Evolutionary conservation across 805 yeast genomes (phyloP), one percentile per base, ranked within the genome.

Genomic region (Debaryomyces castellii): DNA sequence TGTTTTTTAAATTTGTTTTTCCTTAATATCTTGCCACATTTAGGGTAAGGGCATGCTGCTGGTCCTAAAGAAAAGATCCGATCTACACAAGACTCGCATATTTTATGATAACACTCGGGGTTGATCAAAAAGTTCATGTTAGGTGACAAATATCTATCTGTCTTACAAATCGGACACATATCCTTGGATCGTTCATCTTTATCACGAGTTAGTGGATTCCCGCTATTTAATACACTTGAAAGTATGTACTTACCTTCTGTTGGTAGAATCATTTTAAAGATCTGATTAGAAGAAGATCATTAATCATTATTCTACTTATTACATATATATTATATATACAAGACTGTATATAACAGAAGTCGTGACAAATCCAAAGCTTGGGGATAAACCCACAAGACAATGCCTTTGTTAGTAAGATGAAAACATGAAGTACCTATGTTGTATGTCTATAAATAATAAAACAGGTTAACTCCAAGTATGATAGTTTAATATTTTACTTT

Each of bases 71-170:
- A 82, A 62, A 88, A 94, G 44, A 94, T 91, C 52, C 99, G 78
- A 65, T 94, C 98, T 36, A 92, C 98, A 69, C 99, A 94, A 1
- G 96, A 83, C 55, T 87, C 97, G 69, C 99, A 94, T 65, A 94
- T 92, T 73, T 89, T 92, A 63, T 94, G 99, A 62, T 94, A 94
- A 68, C 99, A 94, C 64, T 94, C 99, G 0, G 98, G 96, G 58
- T 94, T 94, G 52, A 94, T 90, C 45, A 92, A 79, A 61, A 94
- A 92, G 53, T 78, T 82, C 85, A 94, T 87, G 55, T 91, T 89
- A 21, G 98, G 98, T 38, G 96, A 89, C 50, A 94, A 75, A 64
- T 94, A 94, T 63, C 91, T 74, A 67, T 92, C 96, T 39, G 97
- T 89, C 68, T 92, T 89, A 76, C 99, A 94, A 58, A 94, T 89